These are phyloP conservation scores for Ceratocystis lukuohia DNA, from an alignment of 2,329 filamentous ascomycete species.

Conservation along the genomic window DNA sequence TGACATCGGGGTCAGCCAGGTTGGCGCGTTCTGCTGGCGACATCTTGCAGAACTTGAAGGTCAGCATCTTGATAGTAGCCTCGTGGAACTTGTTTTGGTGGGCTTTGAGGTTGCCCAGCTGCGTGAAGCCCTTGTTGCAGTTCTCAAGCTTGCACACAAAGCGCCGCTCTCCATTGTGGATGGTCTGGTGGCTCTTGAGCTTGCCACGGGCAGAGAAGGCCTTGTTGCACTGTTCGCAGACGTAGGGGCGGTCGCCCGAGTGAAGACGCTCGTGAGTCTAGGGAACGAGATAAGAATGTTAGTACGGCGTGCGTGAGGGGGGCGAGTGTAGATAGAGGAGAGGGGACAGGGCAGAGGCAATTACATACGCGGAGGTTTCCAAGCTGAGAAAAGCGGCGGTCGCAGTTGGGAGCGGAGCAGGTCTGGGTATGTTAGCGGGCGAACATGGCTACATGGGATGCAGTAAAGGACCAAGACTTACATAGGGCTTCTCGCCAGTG, in stretches of 20 bases:
- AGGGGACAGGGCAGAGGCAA: neutral
- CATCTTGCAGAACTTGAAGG: conserved; percentile 53
- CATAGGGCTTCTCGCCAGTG: conserved; percentile 80
- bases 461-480: conserved; percentile 34
- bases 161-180: conserved; percentile 63
- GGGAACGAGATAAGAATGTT: neutral
- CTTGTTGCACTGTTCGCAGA: conserved; percentile 67
- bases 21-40: conserved; percentile 44
- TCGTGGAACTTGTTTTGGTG: conserved; percentile 93
- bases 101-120: conserved; percentile 85
- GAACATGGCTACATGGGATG: conserved; percentile 20
- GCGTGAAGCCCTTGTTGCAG: conserved; percentile 79
- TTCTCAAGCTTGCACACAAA: conserved; percentile 70
- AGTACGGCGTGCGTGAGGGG: neutral
- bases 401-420: conserved; percentile 61
- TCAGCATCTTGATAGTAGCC: conserved; percentile 56
- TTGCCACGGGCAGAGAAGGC: conserved; percentile 77
- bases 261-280: conserved; percentile 79
- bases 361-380: conserved; percentile 69
- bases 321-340: neutral
- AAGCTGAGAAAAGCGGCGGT: conserved; percentile 71
- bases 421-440: conserved; percentile 29
- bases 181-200: conserved; percentile 68
- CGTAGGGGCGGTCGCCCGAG: conserved; percentile 73
- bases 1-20: conserved; percentile 51